Base-by-base conservation (phyloP, 129 eudicot genomes). In the Saussurea involucrata region DNA sequence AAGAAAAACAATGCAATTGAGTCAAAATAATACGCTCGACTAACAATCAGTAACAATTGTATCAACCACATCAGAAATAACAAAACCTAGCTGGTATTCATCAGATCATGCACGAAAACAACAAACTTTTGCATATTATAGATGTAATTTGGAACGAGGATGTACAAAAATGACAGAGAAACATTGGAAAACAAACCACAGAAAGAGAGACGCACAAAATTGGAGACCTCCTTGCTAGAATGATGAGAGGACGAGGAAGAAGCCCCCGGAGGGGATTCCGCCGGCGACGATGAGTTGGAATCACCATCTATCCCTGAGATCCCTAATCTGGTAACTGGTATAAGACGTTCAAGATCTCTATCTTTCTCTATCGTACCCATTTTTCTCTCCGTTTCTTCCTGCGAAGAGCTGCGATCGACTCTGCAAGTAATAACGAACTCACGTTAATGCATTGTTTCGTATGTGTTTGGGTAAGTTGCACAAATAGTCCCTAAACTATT, bases 321-420 rank as follows among this genome's bases (percentile, higher is more conserved):
- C 9, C 24, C 22, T 64, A 79, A 72, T 66, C 75, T 86, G 15
- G 77, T 71, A 21, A 73, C 78, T 7, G 97, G 88, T 21, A 88
- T 81, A 24, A 91, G 83, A 31, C 86, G 82, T 72, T 91, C 92
- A 20, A 85, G 81, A 88, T 88, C 93, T 79, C 86, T 86, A n/a
- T 87, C 92, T 32, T 57, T 89, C 74, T 57, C 84, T 83, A 80
- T 76, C 24, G 72, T 76, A 81, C 66, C 83, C 88, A 86, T 77
- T 80, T 68, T 72, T 84, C 79, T 63, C 79, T 76, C 72, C 49
- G 27, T 31, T 66, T 66, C 46, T 32, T 36, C 71, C 13, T 36
- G 64, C 76, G 74, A 69, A 69, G 36, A 36, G 74, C 74, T 70
- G 36, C 75, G 36, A 55, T 73, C 77, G 53, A 73, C 77, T 73